Evolutionary conservation across 2,329 filamentous ascomycete genomes (phyloP), one percentile per base, ranked within the genome.

Genomic region (Orbilia blumenaviensis): DNA sequence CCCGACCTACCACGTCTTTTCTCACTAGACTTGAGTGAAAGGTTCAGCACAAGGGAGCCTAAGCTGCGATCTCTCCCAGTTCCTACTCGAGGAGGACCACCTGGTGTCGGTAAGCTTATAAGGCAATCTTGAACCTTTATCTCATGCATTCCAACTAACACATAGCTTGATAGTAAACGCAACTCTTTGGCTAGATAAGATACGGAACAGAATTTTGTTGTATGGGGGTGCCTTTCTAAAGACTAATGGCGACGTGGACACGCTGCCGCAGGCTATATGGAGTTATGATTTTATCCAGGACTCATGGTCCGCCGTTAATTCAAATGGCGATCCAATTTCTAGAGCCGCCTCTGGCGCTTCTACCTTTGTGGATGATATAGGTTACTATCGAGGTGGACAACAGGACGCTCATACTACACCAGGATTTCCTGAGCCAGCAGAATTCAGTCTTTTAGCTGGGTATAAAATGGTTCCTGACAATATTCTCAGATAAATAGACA

Each of bases 371-470:
- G 63, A 64, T 29, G 71, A 48, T 34, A 34, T 75, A n/a, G 71
- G 46, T 10, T 75, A 75, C 32, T 75, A 75, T 21, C 36, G 71
- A 14, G 71, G 71, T 4, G 71, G 71, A 2, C 63, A 75, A 63
- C 44, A 63, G 9, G 64, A 75, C 23, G 54, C 71, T 3, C 27
- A 54, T 36, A 75, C 71, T 21, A 75, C 71, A 7, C 72, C 72
- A 18, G 48, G 58, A n/a, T 76, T 64, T 18, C 64, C 72, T 12
- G 48, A 44, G n/a, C 41, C 64, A 5, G 38, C 72, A 5, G 56
- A 10, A 5, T 60, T 48, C 9, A 52, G 42, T n/a, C 63, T 76
- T 52, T 41, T 76, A 3, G 63, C 72, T 23, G 72, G 72, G 72
- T 76, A 76, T n/a, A 58, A 16, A 21, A 36, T 3, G 9, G 36